Base-by-base conservation (phyloP, 805 yeast genomes). In the Candida silvicultrix region DNA sequence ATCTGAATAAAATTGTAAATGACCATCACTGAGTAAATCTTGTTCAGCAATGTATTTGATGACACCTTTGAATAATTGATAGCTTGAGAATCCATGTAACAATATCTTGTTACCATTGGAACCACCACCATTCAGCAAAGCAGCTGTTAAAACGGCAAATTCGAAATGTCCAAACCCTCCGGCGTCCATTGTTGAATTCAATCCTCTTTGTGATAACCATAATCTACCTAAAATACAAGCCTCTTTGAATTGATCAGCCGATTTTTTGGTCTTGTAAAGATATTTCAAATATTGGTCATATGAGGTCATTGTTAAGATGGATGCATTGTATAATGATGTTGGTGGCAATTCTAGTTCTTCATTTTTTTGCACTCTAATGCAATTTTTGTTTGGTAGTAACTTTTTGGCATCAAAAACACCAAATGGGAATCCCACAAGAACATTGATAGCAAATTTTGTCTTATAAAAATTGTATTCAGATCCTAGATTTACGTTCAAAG, bases 111-210 rank as follows among this genome's bases (percentile, higher is more conserved):
- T 84, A 14, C 95, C 94, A 53, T 72, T 74, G 7, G 69, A 64
- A 48, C 92, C 90, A 54, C 95, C 95, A 55, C 97, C 97, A 50
- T 82, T 80, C 38, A 94, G 69, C 45, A 94, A 67, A 1, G 89
- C 85, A 38, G 95, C 83, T 81, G 89, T 79, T 43, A 92, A 64
- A 35, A 84, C 68, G 28, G 89, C 83, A 63, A 89, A 89, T 67
- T 94, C 98, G 62, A 89, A 89, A 55, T 84, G 86, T 12, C 98
- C 98, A 64, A 94, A 92, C 0, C 98, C 98, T 29, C 87, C 86
- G 38, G 76, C 71, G 16, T 77, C 70, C 29, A 83, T 60, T 15
- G 76, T 65, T 0, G 95, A 80, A 11, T 78, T 73, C 48, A 89
- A 79, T 0, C 95, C 96, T 53, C 96, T 76, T 66, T 94, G 98